Evolutionary conservation across 139 green algal genomes (phyloP).

Genomic region (Zygnema cylindricum): DNA sequence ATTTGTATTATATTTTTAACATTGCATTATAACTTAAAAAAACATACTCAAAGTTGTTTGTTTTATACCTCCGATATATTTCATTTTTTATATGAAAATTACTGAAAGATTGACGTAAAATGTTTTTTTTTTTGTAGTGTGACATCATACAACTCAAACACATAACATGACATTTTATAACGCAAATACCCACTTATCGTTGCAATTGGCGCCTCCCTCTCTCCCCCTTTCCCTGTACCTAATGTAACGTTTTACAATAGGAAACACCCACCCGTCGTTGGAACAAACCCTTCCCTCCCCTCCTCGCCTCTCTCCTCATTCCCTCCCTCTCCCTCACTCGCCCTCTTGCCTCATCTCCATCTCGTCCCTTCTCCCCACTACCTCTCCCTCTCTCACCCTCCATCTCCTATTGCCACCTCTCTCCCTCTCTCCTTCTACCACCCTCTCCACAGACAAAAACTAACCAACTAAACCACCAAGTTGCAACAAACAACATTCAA

Average conservation of each 20-base stretch:
- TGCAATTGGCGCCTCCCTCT: neutral
- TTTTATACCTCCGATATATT: neutral
- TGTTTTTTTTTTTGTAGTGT: no score
- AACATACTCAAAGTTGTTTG: no score
- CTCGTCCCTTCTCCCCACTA: neutral
- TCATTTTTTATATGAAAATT: neutral
- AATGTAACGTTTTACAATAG: neutral
- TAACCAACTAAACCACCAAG: no score
- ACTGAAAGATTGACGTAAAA: no score
- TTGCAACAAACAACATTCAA: no score
- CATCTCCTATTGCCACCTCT: neutral
- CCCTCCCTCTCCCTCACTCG: neutral
- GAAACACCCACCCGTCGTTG: no score
- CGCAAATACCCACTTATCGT: neutral
- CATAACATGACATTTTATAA: no score
- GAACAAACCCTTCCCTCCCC: neutral
- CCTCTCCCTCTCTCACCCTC: neutral
- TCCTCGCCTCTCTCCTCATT: neutral
- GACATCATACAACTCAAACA: no score
- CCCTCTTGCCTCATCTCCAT: neutral
- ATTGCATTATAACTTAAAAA: no score
- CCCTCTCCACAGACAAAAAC: no score
- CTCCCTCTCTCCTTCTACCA: conserved; percentile 9
- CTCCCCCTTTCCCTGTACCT: conserved; percentile 11
- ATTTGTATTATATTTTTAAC: no score